A percentile compares a stretch with the other conserved stretches of the same genome.
These are phyloP conservation scores for Saccharomyces pastorianus DNA, from an alignment of 1,139 yeast species.

Conservation along the genomic window DNA sequence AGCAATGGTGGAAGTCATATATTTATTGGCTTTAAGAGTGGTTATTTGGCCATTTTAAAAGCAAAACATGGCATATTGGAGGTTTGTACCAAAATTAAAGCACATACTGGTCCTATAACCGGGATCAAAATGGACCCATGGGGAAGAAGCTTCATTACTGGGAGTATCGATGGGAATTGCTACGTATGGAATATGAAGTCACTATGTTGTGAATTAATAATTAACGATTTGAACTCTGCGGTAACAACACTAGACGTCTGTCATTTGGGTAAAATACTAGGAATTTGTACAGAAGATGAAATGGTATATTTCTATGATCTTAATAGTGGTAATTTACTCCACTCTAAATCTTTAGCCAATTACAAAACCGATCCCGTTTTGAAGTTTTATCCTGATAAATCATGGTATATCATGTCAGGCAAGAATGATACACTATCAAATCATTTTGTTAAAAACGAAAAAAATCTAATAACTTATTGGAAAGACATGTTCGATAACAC, in stretches of 20 bases:
- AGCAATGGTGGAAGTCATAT: slow-evolving; percentile 29
- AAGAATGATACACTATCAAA: slow-evolving; percentile 17
- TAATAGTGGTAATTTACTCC: slow-evolving; percentile 23
- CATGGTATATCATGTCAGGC: slow-evolving; percentile 19
- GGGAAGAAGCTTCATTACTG: slow-evolving; percentile 49
- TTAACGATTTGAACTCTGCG: slow-evolving; percentile 45
- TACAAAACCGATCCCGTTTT: slow-evolving; percentile 12
- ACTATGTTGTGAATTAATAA: slow-evolving; percentile 39
- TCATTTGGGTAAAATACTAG: slow-evolving; percentile 41
- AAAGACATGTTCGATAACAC: slow-evolving; percentile 6
- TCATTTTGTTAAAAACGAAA: slow-evolving; percentile 7
- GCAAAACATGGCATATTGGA: slow-evolving; percentile 9
- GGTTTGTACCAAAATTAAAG: slow-evolving; percentile 31
- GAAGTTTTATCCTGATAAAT: slow-evolving; percentile 22
- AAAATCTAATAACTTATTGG: slow-evolving; percentile 15
- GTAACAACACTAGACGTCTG: slow-evolving; percentile 39
- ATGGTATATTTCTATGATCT: slow-evolving; percentile 37
- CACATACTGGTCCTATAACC: slow-evolving; percentile 50
- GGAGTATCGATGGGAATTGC: slow-evolving; percentile 66
- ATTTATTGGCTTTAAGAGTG: slow-evolving; percentile 32
- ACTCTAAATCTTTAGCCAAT: slow-evolving; percentile 4
- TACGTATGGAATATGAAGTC: slow-evolving; percentile 49
- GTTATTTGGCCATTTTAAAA: slow-evolving; percentile 18
- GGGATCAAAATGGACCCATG: slow-evolving; percentile 49
- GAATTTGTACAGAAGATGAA: slow-evolving; percentile 41